Base-by-base conservation (phyloP, 192 early-diverging fungal genomes). In the Spinellus fusiger region DNA sequence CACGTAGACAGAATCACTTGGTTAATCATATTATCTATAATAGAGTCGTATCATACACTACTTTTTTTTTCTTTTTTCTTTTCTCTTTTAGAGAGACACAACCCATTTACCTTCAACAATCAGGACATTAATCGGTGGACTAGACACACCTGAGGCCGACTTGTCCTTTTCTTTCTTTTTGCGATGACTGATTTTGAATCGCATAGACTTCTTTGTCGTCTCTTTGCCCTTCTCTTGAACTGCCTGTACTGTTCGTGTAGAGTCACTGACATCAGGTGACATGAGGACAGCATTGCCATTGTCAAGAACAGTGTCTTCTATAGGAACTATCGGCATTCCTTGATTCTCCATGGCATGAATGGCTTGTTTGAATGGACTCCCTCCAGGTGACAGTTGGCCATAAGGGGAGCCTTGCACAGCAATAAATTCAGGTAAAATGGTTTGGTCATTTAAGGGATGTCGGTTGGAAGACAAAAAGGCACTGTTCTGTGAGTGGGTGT, bases 1-100 rank as follows among this genome's bases (percentile, higher is more conserved):
- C 87, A 93, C 57, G 79, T 80, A 56, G 76, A 77, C 62, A 93
- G 69, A 65, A 92, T 85, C 10, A 70, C 76, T 47, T 86, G 85
- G 66, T 90, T 90, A 61, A 92, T 81, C 48, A 76, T 54, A 55
- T 89, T 92, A 68, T 92, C 90, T 85, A 68, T 26, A 40, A 22
- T 18, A 31, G 8, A 4, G 37, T n/a, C n/a, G n/a, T 22, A 40
- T 28, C 0, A 56, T 33, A 13, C 22, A 1, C 15, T 25, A 53
- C 0, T 27, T 25, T 16, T 49, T 9, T 26, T n/a, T 18, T 26
- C 26, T 28, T 10, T 32, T 22, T 31, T 22, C 7, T 25, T 37
- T 70, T 80, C 82, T 80, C 75, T 91, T 87, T 4, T 50, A 8
- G 10, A 13, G 1, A 25, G 3, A 3, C 3, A 27, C 29, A 10